Evolutionary conservation across 768 basidiomycete species (phyloP).

Genomic region (Suillus subluteus): DNA sequence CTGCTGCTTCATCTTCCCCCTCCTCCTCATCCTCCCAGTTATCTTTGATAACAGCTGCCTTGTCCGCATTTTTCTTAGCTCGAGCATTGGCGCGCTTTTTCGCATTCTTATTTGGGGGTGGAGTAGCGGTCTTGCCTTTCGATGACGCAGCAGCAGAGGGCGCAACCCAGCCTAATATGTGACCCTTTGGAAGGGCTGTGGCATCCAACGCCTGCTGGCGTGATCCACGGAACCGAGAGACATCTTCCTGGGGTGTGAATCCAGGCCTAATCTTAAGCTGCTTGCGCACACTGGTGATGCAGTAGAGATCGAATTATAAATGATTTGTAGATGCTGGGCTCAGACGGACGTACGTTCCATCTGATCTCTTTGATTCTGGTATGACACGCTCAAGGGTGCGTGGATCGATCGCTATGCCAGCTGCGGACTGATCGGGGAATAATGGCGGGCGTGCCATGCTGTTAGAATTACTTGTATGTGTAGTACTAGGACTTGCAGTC

Average conservation of each 20-base stretch:
- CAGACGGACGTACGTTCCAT: slow-evolving; percentile 70
- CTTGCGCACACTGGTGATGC: slow-evolving; percentile 70
- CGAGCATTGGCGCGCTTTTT: slow-evolving; percentile 81
- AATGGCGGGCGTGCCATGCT: slow-evolving; percentile 78
- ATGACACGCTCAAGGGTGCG: slow-evolving; percentile 87
- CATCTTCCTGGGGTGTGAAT: slow-evolving; percentile 93
- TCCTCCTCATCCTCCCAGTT: slow-evolving; percentile 81
- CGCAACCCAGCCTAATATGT: slow-evolving; percentile 80
- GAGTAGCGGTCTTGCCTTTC: slow-evolving; percentile 30
- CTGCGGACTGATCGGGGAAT: slow-evolving; percentile 65
- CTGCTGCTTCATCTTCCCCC: slow-evolving; percentile 32
- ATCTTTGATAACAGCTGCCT: slow-evolving; percentile 63
- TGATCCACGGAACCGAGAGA: slow-evolving; percentile 81
- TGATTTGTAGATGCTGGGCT: slow-evolving; percentile 15
- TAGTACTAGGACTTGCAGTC: slow-evolving; percentile 17
- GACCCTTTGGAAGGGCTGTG: slow-evolving; percentile 69
- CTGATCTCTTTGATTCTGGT: slow-evolving; percentile 77
- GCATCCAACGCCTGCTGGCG: slow-evolving; percentile 76
- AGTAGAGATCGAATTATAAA: slow-evolving; percentile 6
- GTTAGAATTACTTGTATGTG: slow-evolving; percentile 2
- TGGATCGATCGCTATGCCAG: slow-evolving; percentile 88
- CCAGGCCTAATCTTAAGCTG: slow-evolving; percentile 89
- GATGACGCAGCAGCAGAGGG: slow-evolving; percentile 48
- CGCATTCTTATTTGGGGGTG: slow-evolving; percentile 74
- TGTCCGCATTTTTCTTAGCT: slow-evolving; percentile 64